Evolutionary conservation across 805 yeast species (phyloP).

Genomic region (Yamadazyma kitorensis): DNA sequence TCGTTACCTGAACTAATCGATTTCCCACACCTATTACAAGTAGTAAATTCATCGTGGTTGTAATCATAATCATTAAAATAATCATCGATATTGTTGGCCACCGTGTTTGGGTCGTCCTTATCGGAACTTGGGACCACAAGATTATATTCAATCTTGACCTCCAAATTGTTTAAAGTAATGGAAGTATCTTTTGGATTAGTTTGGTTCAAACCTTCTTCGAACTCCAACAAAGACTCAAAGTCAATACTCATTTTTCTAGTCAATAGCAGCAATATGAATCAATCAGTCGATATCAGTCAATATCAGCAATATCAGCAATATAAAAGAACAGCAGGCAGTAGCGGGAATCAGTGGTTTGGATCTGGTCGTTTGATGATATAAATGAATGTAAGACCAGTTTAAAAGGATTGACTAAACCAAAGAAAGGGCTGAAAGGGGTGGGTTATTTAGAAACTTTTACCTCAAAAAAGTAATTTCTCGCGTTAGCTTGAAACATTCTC

Average conservation of each 20-base stretch:
- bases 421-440: no score
- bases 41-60: constrained; percentile 29
- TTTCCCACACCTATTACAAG: constrained; percentile 30
- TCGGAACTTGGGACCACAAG: constrained; percentile 13
- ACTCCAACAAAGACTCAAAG: constrained; percentile 19
- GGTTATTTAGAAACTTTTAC: no score
- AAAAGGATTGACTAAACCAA: no score
- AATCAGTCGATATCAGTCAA: no score
- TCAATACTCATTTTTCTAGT: constrained; percentile 3
- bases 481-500: constrained; percentile 3
- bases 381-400: no score
- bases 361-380: no score
- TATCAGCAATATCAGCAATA: no score
- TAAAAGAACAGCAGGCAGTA: no score
- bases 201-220: constrained; percentile 30
- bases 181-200: constrained; percentile 16
- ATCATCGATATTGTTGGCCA: constrained; percentile 8
- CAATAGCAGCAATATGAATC: no score
- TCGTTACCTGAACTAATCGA: constrained; percentile 14
- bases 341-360: no score
- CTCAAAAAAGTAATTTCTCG: constrained; percentile 3
- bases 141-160: constrained; percentile 23
- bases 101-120: constrained; percentile 1
- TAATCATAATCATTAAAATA: constrained; percentile 22
- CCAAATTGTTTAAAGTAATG: constrained; percentile 23